These are phyloP conservation scores for Dentiscutata heterogama DNA, from an alignment of 371 early-diverging fungal species.

Conservation along the genomic window DNA sequence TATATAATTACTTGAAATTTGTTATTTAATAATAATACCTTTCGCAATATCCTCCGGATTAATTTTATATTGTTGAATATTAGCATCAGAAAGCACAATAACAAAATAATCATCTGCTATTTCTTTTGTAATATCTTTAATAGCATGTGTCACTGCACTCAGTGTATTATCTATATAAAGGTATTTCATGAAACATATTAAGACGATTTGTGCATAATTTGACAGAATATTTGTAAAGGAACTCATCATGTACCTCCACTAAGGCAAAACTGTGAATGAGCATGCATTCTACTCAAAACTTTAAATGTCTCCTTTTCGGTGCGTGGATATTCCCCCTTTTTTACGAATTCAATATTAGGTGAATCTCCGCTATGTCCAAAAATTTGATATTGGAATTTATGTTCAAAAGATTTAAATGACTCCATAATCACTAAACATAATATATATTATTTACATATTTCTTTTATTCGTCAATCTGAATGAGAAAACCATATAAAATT, in stretches of 20 bases:
- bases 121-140: conserved; percentile 77
- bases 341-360: conserved; percentile 79
- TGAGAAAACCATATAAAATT: not conserved
- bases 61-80: conserved; percentile 85
- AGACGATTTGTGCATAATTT: not conserved
- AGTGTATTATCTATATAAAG: conserved; percentile 73
- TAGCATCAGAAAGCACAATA: conserved; percentile 87
- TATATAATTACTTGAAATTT: not conserved
- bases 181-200: not conserved
- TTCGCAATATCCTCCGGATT: conserved; percentile 76
- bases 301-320: conserved; percentile 84
- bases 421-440: conserved; percentile 77
- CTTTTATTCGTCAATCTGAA: too few relatives aligned
- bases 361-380: conserved; percentile 86
- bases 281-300: conserved; percentile 69
- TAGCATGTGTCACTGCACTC: conserved; percentile 73
- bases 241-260: conserved; percentile 55
- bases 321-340: conserved; percentile 73
- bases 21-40: conserved; percentile 57
- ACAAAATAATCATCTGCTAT: conserved; percentile 87
- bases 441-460: not conserved
- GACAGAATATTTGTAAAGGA: conserved; percentile 8
- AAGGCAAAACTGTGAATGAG: conserved; percentile 76
- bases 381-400: conserved; percentile 84
- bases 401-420: conserved; percentile 83